Percentiles rank a stretch among this genome's conserved stretches.
phyloP scores from a whole-genome alignment of 768 basidiomycete genomes.

The Tulasnella sp. region DNA sequence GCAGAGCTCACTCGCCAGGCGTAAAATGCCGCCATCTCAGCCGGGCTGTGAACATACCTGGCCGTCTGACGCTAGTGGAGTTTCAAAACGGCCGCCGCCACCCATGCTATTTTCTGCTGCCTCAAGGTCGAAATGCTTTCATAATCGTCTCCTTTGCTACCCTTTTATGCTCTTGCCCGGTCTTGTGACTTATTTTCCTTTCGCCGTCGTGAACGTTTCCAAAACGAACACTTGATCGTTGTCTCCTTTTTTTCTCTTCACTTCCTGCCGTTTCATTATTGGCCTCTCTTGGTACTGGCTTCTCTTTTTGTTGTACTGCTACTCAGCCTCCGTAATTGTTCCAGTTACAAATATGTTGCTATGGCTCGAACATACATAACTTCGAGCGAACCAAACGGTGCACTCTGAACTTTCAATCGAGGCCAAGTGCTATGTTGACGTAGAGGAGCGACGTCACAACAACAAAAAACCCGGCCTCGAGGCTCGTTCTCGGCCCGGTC shows the following conservation, averaged over 20 bases:
- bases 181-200: background rate
- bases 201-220: background rate
- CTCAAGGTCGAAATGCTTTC: background rate
- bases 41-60: background rate
- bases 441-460: background rate
- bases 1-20: constrained; percentile 42
- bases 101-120: background rate
- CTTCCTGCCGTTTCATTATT: background rate
- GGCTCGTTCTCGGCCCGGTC: background rate
- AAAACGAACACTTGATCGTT: background rate
- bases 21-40: background rate
- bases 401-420: background rate
- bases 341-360: background rate
- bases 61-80: background rate
- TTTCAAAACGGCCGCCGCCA: background rate
- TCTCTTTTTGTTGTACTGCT: background rate
- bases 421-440: background rate
- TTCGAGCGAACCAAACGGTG: background rate
- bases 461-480: background rate
- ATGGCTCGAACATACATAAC: background rate
- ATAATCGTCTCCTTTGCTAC: background rate
- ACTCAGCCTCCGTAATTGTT: background rate
- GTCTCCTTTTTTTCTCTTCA: background rate
- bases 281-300: background rate
- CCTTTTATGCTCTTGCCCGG: background rate